Evolutionary conservation across 2,329 filamentous ascomycete genomes (phyloP).

Genomic region (Colletotrichum endophyticum): DNA sequence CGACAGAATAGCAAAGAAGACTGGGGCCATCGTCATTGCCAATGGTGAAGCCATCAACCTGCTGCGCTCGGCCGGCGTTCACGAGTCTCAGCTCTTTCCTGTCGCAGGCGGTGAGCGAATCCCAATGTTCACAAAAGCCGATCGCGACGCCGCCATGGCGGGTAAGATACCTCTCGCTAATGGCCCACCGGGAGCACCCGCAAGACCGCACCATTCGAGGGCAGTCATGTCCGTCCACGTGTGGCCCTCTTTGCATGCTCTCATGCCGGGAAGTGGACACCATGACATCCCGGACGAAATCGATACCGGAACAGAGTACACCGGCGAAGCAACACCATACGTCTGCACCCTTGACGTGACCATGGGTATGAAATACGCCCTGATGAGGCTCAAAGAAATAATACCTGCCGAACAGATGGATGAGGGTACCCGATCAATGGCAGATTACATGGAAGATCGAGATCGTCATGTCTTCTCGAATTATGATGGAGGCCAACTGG

Average conservation of each 20-base stretch:
- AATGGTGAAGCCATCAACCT: constrained; percentile 28
- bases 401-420: background rate
- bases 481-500: background rate
- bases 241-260: constrained; percentile 27
- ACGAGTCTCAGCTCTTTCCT: constrained; percentile 25
- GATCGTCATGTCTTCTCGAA: background rate
- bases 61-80: constrained; percentile 25
- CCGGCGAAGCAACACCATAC: background rate
- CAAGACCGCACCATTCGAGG: background rate
- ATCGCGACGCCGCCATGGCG: background rate
- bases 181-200: background rate
- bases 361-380: background rate
- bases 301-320: background rate
- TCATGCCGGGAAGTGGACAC: constrained; percentile 21
- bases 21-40: constrained; percentile 25
- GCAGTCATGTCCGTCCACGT: constrained; percentile 22
- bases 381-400: background rate
- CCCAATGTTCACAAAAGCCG: constrained; percentile 23
- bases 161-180: background rate
- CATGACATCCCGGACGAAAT: background rate
- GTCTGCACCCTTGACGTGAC: background rate
- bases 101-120: constrained; percentile 27
- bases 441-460: background rate
- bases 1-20: constrained; percentile 27
- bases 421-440: background rate